Evolutionary conservation across 139 green algal species (phyloP), one percentile per base, ranked within the genome.

Genomic region (Mychonastes homosphaera): DNA sequence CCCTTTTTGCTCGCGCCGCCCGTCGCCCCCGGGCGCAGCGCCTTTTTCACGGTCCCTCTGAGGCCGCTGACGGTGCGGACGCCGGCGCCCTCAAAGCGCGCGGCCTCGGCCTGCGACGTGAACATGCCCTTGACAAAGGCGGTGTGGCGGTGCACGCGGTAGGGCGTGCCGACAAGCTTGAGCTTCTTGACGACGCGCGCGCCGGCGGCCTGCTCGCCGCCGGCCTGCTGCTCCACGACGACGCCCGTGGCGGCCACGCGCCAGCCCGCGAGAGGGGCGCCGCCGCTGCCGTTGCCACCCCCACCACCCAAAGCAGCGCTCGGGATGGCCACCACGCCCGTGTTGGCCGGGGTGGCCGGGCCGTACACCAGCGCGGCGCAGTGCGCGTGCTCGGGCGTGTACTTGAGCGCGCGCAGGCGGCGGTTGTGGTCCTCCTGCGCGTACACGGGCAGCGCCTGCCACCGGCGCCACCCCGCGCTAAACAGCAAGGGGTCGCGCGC

Each of bases 311-410:
- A n/a, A n/a, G n/a, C 53, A 50, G 78, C 39, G 27, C 62, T 76
- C 69, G 88, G 84, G 43, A 86, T 66, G 3, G 69, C 73, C 5
- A 74, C 74, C 49, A 87, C 72, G 41, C 76, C 87, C 2, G 87
- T 96, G 69, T 88, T 89, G 24, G 85, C 84, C 4, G 92, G 88
- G 29, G 78, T 83, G 52, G 95, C 58, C 2, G 89, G 84, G 7
- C 85, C 79, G 29, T 73, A 94, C 45, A 91, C 72, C 0, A 64
- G 69, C 8, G 88, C 89, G 16, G 89, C 38, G 74, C 92, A 99
- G 73, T 98, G 92, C 85, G 92, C 91, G 76, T 98, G 92, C 78
- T 99, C 88, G 1, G 92, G 92, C 0, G 84, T 94, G 82, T 99
- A 99, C 79, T 97, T 97, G 46, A 96, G 76, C 74, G 90, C 83